Evolutionary conservation across 805 yeast species (phyloP), one percentile per base, ranked within the genome.

Genomic region (Clavispora carvajalis): DNA sequence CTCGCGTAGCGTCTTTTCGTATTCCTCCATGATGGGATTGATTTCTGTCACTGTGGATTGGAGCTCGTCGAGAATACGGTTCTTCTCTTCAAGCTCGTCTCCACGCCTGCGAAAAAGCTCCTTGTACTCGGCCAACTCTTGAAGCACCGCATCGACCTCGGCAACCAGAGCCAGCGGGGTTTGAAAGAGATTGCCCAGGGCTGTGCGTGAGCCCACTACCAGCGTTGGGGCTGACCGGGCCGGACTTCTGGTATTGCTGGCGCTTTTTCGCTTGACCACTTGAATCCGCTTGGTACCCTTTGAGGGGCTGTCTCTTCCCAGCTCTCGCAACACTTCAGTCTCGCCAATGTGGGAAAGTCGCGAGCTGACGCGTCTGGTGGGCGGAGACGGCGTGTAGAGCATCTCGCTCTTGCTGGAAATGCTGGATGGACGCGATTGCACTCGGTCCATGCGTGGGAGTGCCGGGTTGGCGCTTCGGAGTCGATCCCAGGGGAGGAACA

Each of bases 401-500:
- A 43, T 29, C n/a, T 45, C 49, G n/a, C 19, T 34, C 3, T 10
- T 19, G 22, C 34, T 19, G 18, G 29, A 11, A 22, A 34, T 34
- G 28, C 41, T 36, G 17, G 49, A 22, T 12, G 39, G 19, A 7
- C 51, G 39, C 7, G 36, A 30, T 19, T 31, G 39, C 10, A 26
- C 23, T 19, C 38, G 26, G 17, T 43, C 44, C 11, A 25, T n/a
- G 5, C 25, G 35, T 8, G 38, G 44, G 8, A 67, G 44, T 6
- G 55, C 58, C 3, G 71, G 64, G 46, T 69, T 69, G 19, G 53
- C 65, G n/a, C 53, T 40, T 36, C 54, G 52, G 34, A 69, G 52
- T 35, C 73, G 73, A 37, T 67, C 76, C 54, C 70, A 77, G 2
- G 80, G 80, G 35, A 90, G 69, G 53, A 90, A 90, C 22, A 90